phyloP scores from a whole-genome alignment of 164 flowering plant species.

The Brasenia schreberi region DNA sequence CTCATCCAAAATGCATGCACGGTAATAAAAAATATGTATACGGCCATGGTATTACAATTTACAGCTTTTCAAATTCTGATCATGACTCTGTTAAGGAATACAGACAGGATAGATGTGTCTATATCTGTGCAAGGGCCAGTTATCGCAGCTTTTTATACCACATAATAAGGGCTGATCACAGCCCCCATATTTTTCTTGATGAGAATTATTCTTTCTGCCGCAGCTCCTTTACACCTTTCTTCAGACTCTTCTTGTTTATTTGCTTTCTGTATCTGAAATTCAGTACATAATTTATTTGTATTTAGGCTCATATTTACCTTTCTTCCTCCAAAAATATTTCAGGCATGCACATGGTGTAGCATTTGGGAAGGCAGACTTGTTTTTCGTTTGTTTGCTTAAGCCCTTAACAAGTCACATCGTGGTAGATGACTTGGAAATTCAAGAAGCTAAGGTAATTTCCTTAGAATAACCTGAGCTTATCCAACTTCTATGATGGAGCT shows the following conservation, averaged over 20 bases:
- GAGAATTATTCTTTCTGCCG: background rate
- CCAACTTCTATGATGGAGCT: background rate
- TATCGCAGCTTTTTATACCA: no score
- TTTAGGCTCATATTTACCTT: background rate
- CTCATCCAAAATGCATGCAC: background rate
- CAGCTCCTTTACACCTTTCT: background rate
- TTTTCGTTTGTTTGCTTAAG: slow-evolving; percentile 73
- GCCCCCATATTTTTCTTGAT: no score
- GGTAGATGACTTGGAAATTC: slow-evolving; percentile 59
- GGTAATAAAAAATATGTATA: background rate
- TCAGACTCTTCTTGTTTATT: background rate
- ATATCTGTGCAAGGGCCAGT: no score
- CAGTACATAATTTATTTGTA: background rate
- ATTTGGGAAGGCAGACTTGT: slow-evolving; percentile 78
- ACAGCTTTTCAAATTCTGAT: no score
- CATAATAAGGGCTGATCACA: no score
- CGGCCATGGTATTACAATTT: no score
- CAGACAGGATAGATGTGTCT: no score
- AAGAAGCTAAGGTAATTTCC: slow-evolving; percentile 66
- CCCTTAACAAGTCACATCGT: slow-evolving; percentile 50
- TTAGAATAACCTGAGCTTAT: background rate
- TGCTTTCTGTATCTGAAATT: no score
- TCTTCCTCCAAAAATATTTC: slow-evolving; percentile 5
- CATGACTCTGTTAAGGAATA: no score
- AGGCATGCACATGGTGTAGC: slow-evolving; percentile 82